A percentile compares a stretch with the other conserved stretches of the same genome.
Conservation (phyloP, 176 grass and related monocot species). For the Typha latifolia region DNA sequence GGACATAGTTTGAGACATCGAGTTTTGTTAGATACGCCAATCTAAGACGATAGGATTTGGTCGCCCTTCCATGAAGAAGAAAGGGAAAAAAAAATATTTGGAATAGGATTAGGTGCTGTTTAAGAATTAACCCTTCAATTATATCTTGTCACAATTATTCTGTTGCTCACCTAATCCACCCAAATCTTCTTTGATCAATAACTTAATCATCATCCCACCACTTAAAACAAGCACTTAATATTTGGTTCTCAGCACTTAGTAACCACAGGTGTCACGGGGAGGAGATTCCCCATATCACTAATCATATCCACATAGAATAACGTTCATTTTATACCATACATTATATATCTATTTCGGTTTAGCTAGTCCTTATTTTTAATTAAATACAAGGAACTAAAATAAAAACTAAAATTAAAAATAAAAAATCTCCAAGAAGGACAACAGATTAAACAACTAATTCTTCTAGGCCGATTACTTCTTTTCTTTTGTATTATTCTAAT, state of each 20-base stretch:
- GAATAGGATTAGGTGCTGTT: too few relatives aligned
- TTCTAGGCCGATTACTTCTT: too few relatives aligned
- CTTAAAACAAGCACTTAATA: background rate
- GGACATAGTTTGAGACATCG: background rate
- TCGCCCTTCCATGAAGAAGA: background rate
- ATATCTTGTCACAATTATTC: background rate
- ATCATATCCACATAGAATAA: background rate
- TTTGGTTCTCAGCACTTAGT: background rate
- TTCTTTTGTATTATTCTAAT: too few relatives aligned
- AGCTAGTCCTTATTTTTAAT: too few relatives aligned
- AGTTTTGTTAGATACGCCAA: background rate
- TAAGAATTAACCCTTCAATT: background rate
- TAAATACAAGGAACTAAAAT: too few relatives aligned
- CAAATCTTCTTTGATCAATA: background rate
- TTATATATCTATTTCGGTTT: too few relatives aligned
- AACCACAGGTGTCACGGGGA: background rate
- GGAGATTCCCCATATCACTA: background rate
- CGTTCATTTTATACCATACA: too few relatives aligned
- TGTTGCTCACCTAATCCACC: background rate
- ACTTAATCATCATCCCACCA: background rate
- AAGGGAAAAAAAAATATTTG: background rate
- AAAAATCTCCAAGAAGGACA: too few relatives aligned
- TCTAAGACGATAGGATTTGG: background rate
- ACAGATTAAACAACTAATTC: too few relatives aligned
- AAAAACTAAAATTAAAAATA: too few relatives aligned